Percentiles rank a stretch among this genome's conserved stretches.
Conservation (phyloP, 768 basidiomycete genomes). For the Tulasnella sp. region DNA sequence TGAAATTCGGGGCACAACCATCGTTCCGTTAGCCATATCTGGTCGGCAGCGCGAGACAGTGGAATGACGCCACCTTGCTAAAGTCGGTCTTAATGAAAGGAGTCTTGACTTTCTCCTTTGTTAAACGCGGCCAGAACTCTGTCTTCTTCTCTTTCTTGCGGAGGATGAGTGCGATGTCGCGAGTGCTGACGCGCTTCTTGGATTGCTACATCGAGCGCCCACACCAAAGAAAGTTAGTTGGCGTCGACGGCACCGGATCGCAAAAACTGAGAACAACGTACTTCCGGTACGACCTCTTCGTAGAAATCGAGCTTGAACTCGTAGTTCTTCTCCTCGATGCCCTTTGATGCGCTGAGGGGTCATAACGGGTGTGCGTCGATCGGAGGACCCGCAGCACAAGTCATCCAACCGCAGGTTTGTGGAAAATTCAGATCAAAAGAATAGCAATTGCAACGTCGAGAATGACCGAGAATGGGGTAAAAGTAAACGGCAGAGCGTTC, state of each 20-base stretch:
- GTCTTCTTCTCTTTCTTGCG: constrained; percentile 68
- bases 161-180: constrained; percentile 58
- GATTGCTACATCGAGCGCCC: constrained; percentile 40
- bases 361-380: not conserved
- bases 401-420: not conserved
- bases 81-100: constrained; percentile 92
- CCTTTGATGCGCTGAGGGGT: constrained; percentile 31
- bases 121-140: constrained; percentile 90
- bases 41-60: not conserved
- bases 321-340: constrained; percentile 52
- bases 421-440: not conserved
- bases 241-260: too few species aligned
- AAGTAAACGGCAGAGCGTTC: not conserved
- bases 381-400: not conserved
- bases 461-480: not conserved
- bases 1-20: constrained; percentile 23
- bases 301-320: constrained; percentile 70
- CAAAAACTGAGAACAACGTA: constrained; percentile 31
- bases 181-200: constrained; percentile 52
- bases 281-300: constrained; percentile 69
- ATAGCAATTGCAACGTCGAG: not conserved
- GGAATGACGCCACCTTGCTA: constrained; percentile 40
- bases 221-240: too few species aligned
- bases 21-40: not conserved
- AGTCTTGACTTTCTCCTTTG: constrained; percentile 75